Conservation (phyloP, 2,329 filamentous ascomycete genomes). For the Colletotrichum euphorbiae region DNA sequence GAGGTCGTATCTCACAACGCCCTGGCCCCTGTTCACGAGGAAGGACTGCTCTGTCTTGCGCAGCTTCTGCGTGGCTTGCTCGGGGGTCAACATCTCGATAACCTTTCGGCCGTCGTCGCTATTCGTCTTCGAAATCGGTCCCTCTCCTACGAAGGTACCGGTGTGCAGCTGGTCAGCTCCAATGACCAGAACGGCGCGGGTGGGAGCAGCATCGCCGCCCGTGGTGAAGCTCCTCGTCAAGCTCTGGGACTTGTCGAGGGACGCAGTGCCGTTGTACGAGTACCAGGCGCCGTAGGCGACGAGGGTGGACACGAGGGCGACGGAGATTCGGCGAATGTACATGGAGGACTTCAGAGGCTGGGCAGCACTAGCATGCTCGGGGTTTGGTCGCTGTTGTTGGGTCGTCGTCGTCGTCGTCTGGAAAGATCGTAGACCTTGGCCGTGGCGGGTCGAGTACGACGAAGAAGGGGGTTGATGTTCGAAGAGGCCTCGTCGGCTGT, state of each 20-base stretch:
- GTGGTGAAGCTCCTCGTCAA: constrained; percentile 58
- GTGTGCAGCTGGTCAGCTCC: constrained; percentile 92
- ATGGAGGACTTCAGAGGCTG: constrained; percentile 75
- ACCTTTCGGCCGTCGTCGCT: constrained; percentile 87
- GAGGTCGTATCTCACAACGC: constrained; percentile 93
- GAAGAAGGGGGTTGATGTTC: constrained; percentile 40
- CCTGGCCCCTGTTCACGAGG: constrained; percentile 86
- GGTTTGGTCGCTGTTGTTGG: constrained; percentile 41
- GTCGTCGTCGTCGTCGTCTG: constrained; percentile 10
- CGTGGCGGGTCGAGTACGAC: constrained; percentile 40
- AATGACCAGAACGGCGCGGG: constrained; percentile 82
- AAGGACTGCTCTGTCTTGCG: constrained; percentile 93
- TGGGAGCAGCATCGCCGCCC: constrained; percentile 56
- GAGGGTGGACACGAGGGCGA: constrained; percentile 75
- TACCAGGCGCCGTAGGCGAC: constrained; percentile 85
- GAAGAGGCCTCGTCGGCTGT: constrained; percentile 57
- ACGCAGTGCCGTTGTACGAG: constrained; percentile 66
- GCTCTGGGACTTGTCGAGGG: constrained; percentile 49
- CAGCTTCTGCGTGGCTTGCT: constrained; percentile 91
- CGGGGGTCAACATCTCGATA: constrained; percentile 95
- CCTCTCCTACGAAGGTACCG: constrained; percentile 85
- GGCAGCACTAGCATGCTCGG: constrained; percentile 53
- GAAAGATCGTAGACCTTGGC: constrained; percentile 40
- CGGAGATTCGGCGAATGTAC: constrained; percentile 76
- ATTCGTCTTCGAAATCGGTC: constrained; percentile 87